Base-by-base conservation (phyloP, 2,329 filamentous ascomycete species). In the Epichloe hybrida region DNA sequence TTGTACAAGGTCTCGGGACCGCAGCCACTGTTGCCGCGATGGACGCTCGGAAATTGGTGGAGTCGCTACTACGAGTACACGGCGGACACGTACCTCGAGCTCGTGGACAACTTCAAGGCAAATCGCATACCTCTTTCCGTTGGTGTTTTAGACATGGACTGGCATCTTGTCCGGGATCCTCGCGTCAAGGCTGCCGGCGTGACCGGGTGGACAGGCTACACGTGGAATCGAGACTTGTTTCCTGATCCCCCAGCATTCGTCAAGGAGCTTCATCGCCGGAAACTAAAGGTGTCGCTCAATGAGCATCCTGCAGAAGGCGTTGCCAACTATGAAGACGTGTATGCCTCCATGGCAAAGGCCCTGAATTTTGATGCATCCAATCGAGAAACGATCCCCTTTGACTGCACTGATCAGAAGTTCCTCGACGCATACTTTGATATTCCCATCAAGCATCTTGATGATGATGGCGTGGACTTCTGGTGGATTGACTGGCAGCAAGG, bases 401-500 rank as follows among this genome's bases (percentile, higher is more conserved):
- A 83, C 54, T 72, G 72, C 17, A 75, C 74, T 0, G 67, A 73
- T 47, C 71, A 64, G 17, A 68, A 66, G 35, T 83, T 80, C 55
- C 68, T 80, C 60, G 67, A 79, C 36, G 79, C 77, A 0, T 83
- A 78, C 56, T 73, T 82, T 43, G 69, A 74, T 46, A 71, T 81
- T 2, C 67, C 83, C 5, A 76, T 81, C 52, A 69, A 73, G 13
- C 64, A 69, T 13, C 66, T 82, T 31, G 79, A 83, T 54, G 79
- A 83, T 54, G 66, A 76, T 8, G 79, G 76, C 1, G 69, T 73
- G 21, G 79, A 83, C 57, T 81, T 84, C 51, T 82, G 79, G 77
- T 84, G 80, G 80, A 71, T 83, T 31, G 80, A 84, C 59, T 84
- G 80, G 80, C 80, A 84, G 61, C 80, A 83, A 60, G 80, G 80